Evolutionary conservation across 2,329 filamentous ascomycete species (phyloP).

Genomic region (Tothia fuscella): DNA sequence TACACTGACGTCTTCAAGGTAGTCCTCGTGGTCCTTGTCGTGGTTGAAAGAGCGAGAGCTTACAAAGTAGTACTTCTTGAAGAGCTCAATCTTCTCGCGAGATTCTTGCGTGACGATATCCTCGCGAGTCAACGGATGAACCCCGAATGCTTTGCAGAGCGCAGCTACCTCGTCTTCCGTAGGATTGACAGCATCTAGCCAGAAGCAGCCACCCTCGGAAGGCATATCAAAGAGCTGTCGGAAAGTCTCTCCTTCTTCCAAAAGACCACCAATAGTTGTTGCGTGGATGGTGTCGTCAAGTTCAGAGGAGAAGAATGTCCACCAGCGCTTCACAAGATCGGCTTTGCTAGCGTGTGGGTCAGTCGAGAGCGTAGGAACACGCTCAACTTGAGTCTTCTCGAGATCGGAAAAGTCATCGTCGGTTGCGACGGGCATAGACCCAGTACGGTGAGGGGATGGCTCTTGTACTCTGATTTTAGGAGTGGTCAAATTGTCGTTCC

Average conservation of each 20-base stretch:
- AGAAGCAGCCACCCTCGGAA: conserved; percentile 72
- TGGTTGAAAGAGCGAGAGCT: conserved; percentile 92
- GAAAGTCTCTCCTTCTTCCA: conserved; percentile 81
- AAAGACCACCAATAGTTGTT: conserved; percentile 72
- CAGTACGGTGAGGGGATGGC: neutral
- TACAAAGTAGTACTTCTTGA: conserved; percentile 95
- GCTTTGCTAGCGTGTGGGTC: conserved; percentile 4
- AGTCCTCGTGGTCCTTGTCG: conserved; percentile 64
- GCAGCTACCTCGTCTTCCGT: conserved; percentile 78
- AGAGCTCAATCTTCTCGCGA: conserved; percentile 96
- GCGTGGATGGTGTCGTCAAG: conserved; percentile 90
- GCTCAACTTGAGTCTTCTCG: conserved; percentile 1
- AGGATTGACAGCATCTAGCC: conserved; percentile 87
- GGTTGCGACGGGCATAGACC: neutral
- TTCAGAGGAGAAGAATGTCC: conserved; percentile 94
- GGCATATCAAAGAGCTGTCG: conserved; percentile 71
- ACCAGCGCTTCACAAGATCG: conserved; percentile 50
- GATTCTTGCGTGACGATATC: conserved; percentile 93
- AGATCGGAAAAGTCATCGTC: conserved; percentile 40
- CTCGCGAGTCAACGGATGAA: conserved; percentile 90
- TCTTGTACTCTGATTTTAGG: conserved; percentile 10
- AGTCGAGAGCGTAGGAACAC: neutral
- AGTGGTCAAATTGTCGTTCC: conserved; percentile 15
- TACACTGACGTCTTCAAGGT: conserved; percentile 89
- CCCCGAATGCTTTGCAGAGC: conserved; percentile 86